Base-by-base conservation (phyloP, 2,329 filamentous ascomycete species). In the Metarhizium anisopliae region DNA sequence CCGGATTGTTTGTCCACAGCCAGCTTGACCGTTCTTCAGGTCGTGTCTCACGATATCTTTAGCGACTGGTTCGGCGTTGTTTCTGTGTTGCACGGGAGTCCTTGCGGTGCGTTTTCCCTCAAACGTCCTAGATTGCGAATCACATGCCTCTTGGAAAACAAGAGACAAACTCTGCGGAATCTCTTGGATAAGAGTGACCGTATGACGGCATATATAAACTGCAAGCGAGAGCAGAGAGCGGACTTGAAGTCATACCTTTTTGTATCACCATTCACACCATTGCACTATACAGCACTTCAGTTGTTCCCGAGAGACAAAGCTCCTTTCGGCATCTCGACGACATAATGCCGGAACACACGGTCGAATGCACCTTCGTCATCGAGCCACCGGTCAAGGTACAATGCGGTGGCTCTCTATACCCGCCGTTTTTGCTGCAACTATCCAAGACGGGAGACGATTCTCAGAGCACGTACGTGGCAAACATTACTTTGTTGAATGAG, bases 311-410 rank as follows among this genome's bases (percentile, higher is more conserved):
- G 25, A 25, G 4, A 25, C 11, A 3, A 35, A 35, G 32, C 32
- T 5, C 36, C 32, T 2, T n/a, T 25, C 30, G 14, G 18, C 11
- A 2, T 30, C 14, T n/a, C 50, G 3, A 18, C 49, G 57, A 36
- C n/a, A 61, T 62, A 58, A 25, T 25, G 25, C 25, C 25, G 3
- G 25, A 35, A 35, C 6, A 35, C 32, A 35, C 32, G 32, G 6
- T 55, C 32, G 36, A 50, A 32, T 54, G 55, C 38, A 47, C 38
- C 7, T 59, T 70, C 47, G 59, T 51, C 40, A 55, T 67, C 40
- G 63, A 66, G 25, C 67, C 67, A 7, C 64, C 67, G 3, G 49
- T 58, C 6, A 53, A 57, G 32, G 57, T 54, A 10, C 58, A 62
- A 43, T 50, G 58, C 8, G 59, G 55, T 10, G 49, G 59, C 18